phyloP scores from a whole-genome alignment of 225 moss, liverwort and hornwort genomes.

The Pseudisothecium myosuroides region DNA sequence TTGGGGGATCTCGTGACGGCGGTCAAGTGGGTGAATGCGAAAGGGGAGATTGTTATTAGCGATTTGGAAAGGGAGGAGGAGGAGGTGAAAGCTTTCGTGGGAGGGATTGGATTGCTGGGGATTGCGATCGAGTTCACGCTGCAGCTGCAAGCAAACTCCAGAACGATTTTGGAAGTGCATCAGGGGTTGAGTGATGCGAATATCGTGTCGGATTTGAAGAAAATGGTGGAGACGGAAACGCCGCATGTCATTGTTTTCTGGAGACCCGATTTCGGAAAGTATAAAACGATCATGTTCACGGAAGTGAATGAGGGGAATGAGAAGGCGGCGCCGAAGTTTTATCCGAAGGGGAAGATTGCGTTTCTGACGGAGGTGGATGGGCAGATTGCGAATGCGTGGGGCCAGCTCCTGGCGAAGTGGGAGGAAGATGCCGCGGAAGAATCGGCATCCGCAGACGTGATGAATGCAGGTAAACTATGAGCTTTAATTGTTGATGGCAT shows the following conservation, averaged over 20 bases:
- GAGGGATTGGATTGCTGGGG: conserved; percentile 30
- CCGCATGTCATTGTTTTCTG: conserved; percentile 35
- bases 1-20: conserved; percentile 25
- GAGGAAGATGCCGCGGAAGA: conserved; percentile 22
- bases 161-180: conserved; percentile 29
- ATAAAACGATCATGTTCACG: conserved; percentile 7
- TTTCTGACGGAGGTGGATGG: not conserved
- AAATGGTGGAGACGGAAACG: conserved; percentile 6
- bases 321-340: conserved; percentile 6
- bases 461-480: conserved; percentile 18
- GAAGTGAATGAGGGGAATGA: not conserved
- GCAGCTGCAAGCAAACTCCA: conserved; percentile 24
- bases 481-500: not conserved
- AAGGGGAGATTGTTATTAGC: conserved; percentile 26
- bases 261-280: conserved; percentile 39
- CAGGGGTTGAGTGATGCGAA: conserved; percentile 13
- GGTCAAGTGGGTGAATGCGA: conserved; percentile 45
- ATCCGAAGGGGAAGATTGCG: conserved; percentile 5
- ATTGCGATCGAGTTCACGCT: conserved; percentile 39
- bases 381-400: not conserved
- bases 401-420: not conserved
- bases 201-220: conserved; percentile 22
- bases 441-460: not conserved
- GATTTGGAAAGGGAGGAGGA: not conserved
- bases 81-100: conserved; percentile 36